Evolutionary conservation across 1,139 yeast species (phyloP).

Genomic region (Taphrina communis): DNA sequence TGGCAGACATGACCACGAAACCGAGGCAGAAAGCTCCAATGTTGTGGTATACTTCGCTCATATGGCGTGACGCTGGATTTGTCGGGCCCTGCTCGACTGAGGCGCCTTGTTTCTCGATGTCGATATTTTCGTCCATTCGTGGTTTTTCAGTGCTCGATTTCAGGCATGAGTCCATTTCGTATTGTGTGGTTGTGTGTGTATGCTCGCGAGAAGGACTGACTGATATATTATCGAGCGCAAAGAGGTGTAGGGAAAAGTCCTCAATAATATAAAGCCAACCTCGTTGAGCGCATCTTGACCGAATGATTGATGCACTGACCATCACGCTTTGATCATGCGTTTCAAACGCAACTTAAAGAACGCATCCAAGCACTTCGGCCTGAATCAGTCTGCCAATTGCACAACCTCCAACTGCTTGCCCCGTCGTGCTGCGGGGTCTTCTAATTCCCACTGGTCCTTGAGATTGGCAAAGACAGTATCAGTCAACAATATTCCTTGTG

Average conservation of each 20-base stretch:
- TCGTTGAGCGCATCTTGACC: no score
- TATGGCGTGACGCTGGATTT: not conserved
- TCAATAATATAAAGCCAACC: no score
- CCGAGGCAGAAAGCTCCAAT: constrained; percentile 1
- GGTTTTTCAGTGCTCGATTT: not conserved
- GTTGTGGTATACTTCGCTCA: not conserved
- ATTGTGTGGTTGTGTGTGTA: no score
- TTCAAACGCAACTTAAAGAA: not conserved
- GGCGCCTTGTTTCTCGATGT: constrained; percentile 6
- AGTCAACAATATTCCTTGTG: constrained; percentile 69
- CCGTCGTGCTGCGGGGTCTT: constrained; percentile 43
- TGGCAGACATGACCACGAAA: not conserved
- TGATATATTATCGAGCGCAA: no score
- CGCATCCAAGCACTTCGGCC: not conserved
- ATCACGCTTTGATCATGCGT: not conserved
- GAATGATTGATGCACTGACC: not conserved
- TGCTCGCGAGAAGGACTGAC: no score
- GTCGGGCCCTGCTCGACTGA: not conserved
- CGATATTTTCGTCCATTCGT: not conserved
- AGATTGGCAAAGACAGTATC: constrained; percentile 86
- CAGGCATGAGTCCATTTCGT: no score
- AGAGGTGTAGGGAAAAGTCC: no score
- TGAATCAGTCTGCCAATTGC: constrained; percentile 10
- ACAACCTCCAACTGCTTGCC: constrained; percentile 9
- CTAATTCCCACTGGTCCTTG: constrained; percentile 63